Conservation (phyloP, 177 flowering plant species). For the Vitis hybrid region DNA sequence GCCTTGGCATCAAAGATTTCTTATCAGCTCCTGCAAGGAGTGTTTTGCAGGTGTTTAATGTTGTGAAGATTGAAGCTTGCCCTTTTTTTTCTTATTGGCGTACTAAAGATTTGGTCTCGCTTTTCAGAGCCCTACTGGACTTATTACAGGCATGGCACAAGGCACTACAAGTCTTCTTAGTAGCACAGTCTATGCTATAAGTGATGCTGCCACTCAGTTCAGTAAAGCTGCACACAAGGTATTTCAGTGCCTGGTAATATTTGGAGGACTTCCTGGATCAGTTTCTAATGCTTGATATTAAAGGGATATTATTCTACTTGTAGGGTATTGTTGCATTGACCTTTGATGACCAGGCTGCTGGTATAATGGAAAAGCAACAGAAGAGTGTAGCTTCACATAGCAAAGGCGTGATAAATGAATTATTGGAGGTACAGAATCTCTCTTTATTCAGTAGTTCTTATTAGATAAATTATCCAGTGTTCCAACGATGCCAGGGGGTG, state of each 20-base stretch:
- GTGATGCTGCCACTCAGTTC: constrained; percentile 95
- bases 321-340: constrained; percentile 96
- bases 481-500: too few relatives aligned
- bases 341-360: constrained; percentile 69
- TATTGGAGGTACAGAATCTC: constrained; percentile 71
- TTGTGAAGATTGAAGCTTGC: neutral
- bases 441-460: neutral
- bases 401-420: constrained; percentile 83
- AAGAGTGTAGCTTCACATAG: constrained; percentile 57
- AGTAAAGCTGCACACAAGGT: constrained; percentile 98
- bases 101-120: constrained; percentile 12
- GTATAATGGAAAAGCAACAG: constrained; percentile 58
- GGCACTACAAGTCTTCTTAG: constrained; percentile 93
- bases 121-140: constrained; percentile 81
- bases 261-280: neutral
- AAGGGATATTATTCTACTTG: constrained; percentile 14
- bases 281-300: neutral
- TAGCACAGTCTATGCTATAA: constrained; percentile 87
- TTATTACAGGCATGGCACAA: constrained; percentile 79
- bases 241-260: constrained; percentile 11
- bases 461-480: neutral
- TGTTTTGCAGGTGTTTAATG: constrained; percentile 56
- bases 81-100: constrained; percentile 1
- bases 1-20: constrained; percentile 90
- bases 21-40: constrained; percentile 80